Conservation (phyloP, 2,329 filamentous ascomycete genomes). For the Penicillium janthinellum region DNA sequence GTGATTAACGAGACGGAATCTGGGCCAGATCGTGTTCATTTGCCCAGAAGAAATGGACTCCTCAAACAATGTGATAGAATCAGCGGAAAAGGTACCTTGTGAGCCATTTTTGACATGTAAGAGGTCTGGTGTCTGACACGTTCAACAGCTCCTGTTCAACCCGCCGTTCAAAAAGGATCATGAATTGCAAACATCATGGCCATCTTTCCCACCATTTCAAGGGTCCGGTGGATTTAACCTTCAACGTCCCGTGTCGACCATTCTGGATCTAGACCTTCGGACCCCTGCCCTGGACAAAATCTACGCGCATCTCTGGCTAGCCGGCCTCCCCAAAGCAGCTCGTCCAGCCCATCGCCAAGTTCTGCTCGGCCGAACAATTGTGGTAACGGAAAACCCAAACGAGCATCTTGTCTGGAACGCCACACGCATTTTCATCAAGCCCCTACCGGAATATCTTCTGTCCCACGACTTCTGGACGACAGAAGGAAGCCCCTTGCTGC, state of each 20-base stretch:
- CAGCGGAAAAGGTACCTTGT: neutral
- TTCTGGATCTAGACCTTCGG: neutral
- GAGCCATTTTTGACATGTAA: neutral
- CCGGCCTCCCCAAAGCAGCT: slow-evolving; percentile 10
- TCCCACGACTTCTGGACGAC: slow-evolving; percentile 25
- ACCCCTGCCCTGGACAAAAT: slow-evolving; percentile 1
- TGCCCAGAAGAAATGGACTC: neutral
- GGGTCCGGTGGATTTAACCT: neutral
- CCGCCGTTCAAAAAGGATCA: neutral
- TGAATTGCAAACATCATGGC: neutral
- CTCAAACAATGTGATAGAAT: neutral
- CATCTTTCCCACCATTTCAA: neutral
- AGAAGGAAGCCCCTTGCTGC: neutral
- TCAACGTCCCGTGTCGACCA: neutral
- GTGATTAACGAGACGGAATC: neutral
- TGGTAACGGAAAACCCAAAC: slow-evolving; percentile 44
- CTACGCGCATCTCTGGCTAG: slow-evolving; percentile 11
- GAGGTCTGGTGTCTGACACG: neutral
- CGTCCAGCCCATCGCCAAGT: slow-evolving; percentile 42
- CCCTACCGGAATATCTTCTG: slow-evolving; percentile 35
- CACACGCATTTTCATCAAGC: slow-evolving; percentile 45
- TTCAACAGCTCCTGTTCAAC: neutral
- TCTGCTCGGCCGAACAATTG: slow-evolving; percentile 41
- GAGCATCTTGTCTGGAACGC: slow-evolving; percentile 47
- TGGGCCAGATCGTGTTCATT: neutral